These are phyloP conservation scores for Fusarium solani-melongenae DNA, from an alignment of 2,329 filamentous ascomycete genomes.

Conservation along the genomic window DNA sequence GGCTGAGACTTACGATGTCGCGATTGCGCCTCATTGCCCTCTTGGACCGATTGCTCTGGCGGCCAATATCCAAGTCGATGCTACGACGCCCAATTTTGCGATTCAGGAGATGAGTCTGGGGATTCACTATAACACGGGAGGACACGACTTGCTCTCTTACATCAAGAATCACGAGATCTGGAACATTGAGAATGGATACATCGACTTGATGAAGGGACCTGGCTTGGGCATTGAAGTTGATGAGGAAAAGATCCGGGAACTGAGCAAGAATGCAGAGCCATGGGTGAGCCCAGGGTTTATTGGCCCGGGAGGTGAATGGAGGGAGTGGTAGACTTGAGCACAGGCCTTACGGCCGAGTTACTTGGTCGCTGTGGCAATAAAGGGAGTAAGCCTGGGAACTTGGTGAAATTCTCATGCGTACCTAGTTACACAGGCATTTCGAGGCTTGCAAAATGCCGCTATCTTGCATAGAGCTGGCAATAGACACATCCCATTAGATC, in stretches of 20 bases:
- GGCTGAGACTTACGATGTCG: slow-evolving; percentile 79
- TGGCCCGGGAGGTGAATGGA: slow-evolving; percentile 10
- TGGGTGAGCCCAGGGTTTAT: slow-evolving; percentile 60
- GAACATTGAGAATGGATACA: slow-evolving; percentile 73
- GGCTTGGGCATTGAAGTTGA: slow-evolving; percentile 78
- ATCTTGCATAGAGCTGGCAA: neutral
- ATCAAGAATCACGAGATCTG: slow-evolving; percentile 73
- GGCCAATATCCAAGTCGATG: slow-evolving; percentile 75
- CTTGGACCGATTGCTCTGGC: slow-evolving; percentile 79
- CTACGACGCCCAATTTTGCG: slow-evolving; percentile 70
- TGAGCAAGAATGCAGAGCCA: slow-evolving; percentile 67
- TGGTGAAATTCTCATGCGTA: neutral
- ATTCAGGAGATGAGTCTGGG: slow-evolving; percentile 85
- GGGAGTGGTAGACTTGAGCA: slow-evolving; percentile 4
- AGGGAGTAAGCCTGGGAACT: neutral
- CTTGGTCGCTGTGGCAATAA: neutral
- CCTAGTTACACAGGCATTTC: neutral
- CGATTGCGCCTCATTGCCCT: slow-evolving; percentile 79
- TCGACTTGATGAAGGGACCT: slow-evolving; percentile 67
- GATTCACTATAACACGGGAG: slow-evolving; percentile 80
- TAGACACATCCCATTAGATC: neutral
- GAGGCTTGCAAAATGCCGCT: neutral
- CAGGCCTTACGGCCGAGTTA: neutral
- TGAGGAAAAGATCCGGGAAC: slow-evolving; percentile 72
- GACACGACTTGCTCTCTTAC: slow-evolving; percentile 74